Conservation (phyloP, 106 monocot species). For the Allium cepa region DNA sequence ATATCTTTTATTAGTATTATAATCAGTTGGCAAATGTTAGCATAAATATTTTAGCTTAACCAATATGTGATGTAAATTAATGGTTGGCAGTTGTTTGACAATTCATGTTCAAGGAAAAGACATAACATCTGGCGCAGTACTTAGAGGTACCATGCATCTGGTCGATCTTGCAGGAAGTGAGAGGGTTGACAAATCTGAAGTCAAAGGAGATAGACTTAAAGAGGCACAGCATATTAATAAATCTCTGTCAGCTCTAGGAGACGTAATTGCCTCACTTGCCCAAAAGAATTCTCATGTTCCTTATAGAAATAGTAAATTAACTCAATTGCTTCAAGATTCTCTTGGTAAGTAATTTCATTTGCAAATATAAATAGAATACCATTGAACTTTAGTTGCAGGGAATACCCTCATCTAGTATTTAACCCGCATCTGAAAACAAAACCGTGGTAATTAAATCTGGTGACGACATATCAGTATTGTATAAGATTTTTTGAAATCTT, state of each 20-base stretch:
- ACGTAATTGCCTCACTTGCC: slow-evolving; percentile 85
- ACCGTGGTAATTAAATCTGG: too few species aligned
- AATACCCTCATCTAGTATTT: too few species aligned
- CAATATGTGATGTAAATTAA: neutral
- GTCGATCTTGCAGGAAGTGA: slow-evolving; percentile 98
- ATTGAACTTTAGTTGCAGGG: neutral
- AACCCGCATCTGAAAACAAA: too few species aligned
- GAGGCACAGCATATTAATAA: slow-evolving; percentile 97
- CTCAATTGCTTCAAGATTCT: slow-evolving; percentile 93
- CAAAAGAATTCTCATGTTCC: slow-evolving; percentile 94
- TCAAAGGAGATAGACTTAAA: slow-evolving; percentile 75
- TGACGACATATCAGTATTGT: too few species aligned
- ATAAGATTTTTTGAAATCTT: too few species aligned
- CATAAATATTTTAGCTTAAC: neutral
- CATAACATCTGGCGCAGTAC: slow-evolving; percentile 40
- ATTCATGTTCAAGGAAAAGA: slow-evolving; percentile 93
- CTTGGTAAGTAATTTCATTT: slow-evolving; percentile 46
- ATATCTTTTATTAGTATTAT: neutral
- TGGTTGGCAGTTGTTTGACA: slow-evolving; percentile 69
- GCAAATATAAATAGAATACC: neutral
- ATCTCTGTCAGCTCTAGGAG: slow-evolving; percentile 93
- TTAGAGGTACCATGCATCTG: slow-evolving; percentile 88
- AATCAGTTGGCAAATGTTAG: neutral
- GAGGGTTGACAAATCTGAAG: slow-evolving; percentile 93
- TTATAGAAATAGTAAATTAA: slow-evolving; percentile 95